Conservation (phyloP, 2,329 filamentous ascomycete genomes). For the Sordariomycetes sp. region DNA sequence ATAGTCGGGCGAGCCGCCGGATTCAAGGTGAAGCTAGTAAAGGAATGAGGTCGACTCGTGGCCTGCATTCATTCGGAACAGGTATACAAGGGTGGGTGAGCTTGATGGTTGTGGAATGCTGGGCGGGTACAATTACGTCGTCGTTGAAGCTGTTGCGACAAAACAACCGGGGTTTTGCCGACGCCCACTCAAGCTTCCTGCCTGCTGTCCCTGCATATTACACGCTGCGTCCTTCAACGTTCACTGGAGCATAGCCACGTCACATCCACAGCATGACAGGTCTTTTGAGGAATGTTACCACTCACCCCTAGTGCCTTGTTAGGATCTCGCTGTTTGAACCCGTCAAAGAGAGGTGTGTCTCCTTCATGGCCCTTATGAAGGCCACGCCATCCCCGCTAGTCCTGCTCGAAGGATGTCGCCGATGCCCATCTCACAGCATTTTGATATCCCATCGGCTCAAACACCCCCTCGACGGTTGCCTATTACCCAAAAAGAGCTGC, state of each 20-base stretch:
- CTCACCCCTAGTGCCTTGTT: too few relatives aligned
- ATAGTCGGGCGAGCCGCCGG: neutral
- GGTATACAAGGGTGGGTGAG: neutral
- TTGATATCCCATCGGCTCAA: neutral
- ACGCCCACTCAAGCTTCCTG: neutral
- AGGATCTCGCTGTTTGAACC: too few relatives aligned
- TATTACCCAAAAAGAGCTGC: neutral
- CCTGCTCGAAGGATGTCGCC: neutral
- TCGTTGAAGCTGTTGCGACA: neutral
- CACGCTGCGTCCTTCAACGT: neutral
- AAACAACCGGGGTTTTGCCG: neutral
- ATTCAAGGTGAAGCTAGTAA: too few relatives aligned
- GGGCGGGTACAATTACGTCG: neutral
- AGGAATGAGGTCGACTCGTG: neutral
- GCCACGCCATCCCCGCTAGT: neutral
- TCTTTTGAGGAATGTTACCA: neutral
- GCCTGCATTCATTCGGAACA: neutral
- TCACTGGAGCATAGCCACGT: neutral
- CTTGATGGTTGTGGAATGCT: neutral
- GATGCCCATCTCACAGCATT: neutral
- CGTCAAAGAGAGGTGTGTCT: too few relatives aligned
- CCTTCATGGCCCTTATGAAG: neutral
- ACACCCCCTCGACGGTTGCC: neutral
- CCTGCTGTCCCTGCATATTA: neutral
- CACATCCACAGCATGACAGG: neutral